A percentile compares a stretch with the other conserved stretches of the same genome.
phyloP scores from a whole-genome alignment of 2,329 filamentous ascomycete genomes.

The Fusarium domesticum region DNA sequence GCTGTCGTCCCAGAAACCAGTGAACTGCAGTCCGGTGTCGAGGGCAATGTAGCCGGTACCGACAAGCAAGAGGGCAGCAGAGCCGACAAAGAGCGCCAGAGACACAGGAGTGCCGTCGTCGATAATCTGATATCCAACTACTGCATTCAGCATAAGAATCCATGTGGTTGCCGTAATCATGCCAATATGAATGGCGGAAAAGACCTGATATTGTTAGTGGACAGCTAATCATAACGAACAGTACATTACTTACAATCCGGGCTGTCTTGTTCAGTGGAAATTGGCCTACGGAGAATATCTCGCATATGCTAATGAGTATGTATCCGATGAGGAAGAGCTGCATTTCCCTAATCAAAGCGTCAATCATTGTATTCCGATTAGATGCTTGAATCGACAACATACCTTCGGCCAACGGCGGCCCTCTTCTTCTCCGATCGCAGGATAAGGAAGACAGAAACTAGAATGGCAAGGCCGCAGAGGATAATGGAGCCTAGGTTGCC shows the following conservation, averaged over 20 bases:
- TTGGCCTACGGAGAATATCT: slow-evolving; percentile 92
- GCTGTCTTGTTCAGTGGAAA: slow-evolving; percentile 72
- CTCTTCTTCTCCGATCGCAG: slow-evolving; percentile 83
- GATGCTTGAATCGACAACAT: slow-evolving; percentile 17
- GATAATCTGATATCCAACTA: slow-evolving; percentile 89
- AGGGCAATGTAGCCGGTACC: slow-evolving; percentile 95
- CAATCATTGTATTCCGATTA: slow-evolving; percentile 2
- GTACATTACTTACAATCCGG: slow-evolving; percentile 62
- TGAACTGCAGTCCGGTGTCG: slow-evolving; percentile 87
- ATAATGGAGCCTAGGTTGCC: slow-evolving; percentile 93
- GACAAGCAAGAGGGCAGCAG: slow-evolving; percentile 70
- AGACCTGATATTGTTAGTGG: slow-evolving; percentile 56
- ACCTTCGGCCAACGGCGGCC: slow-evolving; percentile 92
- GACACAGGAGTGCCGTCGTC: slow-evolving; percentile 91
- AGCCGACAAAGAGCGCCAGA: slow-evolving; percentile 68
- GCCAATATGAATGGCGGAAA: slow-evolving; percentile 86
- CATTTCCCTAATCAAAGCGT: slow-evolving; percentile 68
- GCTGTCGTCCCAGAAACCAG: slow-evolving; percentile 68
- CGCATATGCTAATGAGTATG: slow-evolving; percentile 85
- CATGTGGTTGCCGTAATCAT: slow-evolving; percentile 84
- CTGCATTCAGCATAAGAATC: slow-evolving; percentile 86
- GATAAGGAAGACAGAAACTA: slow-evolving; percentile 64
- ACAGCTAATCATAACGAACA: not conserved
- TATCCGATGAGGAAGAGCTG: slow-evolving; percentile 88
- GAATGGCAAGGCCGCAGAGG: slow-evolving; percentile 73